Evolutionary conservation across 805 yeast species (phyloP), one percentile per base, ranked within the genome.

Genomic region (Jamesozyma piceae): DNA sequence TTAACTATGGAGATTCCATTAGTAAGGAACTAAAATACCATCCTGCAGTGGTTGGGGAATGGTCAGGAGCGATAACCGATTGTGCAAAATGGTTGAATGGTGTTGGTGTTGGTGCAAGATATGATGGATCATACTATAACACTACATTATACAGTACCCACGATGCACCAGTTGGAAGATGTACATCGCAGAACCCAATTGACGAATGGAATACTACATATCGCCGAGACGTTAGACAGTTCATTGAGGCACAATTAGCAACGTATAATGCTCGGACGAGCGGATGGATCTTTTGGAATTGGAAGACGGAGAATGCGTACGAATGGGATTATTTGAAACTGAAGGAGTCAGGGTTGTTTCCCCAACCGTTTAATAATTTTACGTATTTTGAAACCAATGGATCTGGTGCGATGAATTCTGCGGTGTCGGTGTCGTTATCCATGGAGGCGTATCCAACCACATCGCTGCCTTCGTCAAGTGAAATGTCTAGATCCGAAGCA

Each of bases 281-380:
- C 10, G 87, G 87, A 0, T 80, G 80, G 75, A 72, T 80, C 31
- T 80, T 79, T 52, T 81, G 87, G 88, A 76, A 77, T 51, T 80
- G 71, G 65, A 80, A 78, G 55, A 79, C 85, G 0, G 88, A 81
- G 53, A 57, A 63, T 43, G 74, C 83, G 1, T 64, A 75, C 18
- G 86, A 79, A 55, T 80, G 87, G 86, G 85, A 80, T 54, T 73
- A 77, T 53, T 54, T 65, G 42, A 63, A 70, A 41, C 66, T 82
- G 50, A 69, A 74, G 8, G 58, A 68, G 17, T 54, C 66, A 28
- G 75, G 66, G 3, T 55, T 82, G 38, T 75, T 82, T 62, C 89
- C 89, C 1, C 72, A 68, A 34, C 87, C 88, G 2, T 66, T 81
- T 28, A 51, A 63, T 41, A 64, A 68, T 44, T 79, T 73, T 54